Base-by-base conservation (phyloP, 371 early-diverging fungal genomes). In the Conidiobolus incongruus region DNA sequence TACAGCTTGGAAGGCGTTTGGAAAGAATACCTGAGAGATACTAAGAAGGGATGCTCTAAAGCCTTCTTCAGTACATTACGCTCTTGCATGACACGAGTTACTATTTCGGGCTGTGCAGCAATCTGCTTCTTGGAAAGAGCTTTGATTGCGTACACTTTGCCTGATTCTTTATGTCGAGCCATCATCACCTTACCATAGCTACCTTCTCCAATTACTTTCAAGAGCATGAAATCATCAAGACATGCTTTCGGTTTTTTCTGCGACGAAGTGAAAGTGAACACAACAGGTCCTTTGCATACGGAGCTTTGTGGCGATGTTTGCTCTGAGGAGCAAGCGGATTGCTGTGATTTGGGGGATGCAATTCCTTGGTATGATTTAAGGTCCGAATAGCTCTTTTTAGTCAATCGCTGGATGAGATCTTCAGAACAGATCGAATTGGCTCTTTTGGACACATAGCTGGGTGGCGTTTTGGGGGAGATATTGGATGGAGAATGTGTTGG, bases 191-290 rank as follows among this genome's bases (percentile, higher is more conserved):
- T 84, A 29, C 85, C 85, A 56, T 80, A 83, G 21, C 66, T 66
- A 4, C 85, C 88, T 48, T 70, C 74, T 4, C 88, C 87, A 15
- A 90, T n/a, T n/a, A n/a, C n/a, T n/a, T n/a, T n/a, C n/a, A n/a
- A n/a, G n/a, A n/a, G n/a, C n/a, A n/a, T n/a, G n/a, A n/a, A n/a
- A n/a, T n/a, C n/a, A n/a, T n/a, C n/a, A n/a, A n/a, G n/a, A n/a
- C 47, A n/a, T n/a, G n/a, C n/a, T n/a, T n/a, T n/a, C n/a, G n/a
- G n/a, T n/a, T n/a, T n/a, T n/a, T n/a, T n/a, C n/a, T n/a, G n/a
- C n/a, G n/a, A n/a, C n/a, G n/a, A 0, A 81, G 62, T 35, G 75
- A 73, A 0, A 83, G 52, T 24, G 81, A 64, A 13, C 72, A 70
- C 54, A 83, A 84, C 48, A 77, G 73, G 8, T 63, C 59, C 1